Evolutionary conservation across 306 rosid species (phyloP).

Genomic region (Myrica gale): DNA sequence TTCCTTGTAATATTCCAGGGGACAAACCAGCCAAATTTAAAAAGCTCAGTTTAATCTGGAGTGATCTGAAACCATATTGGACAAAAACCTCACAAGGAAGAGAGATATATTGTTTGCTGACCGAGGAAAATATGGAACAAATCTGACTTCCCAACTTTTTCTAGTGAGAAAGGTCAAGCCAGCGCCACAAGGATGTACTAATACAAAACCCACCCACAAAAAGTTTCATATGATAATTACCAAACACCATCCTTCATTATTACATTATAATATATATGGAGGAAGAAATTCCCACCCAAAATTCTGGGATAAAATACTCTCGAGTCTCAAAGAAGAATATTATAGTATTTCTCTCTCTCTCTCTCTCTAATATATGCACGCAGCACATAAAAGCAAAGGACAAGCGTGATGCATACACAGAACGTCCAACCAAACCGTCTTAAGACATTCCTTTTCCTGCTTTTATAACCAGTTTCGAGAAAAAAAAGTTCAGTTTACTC

Average conservation of each 20-base stretch:
- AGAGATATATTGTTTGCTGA: neutral
- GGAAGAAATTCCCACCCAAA: slow-evolving; percentile 33
- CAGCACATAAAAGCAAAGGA: slow-evolving; percentile 33
- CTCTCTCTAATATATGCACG: slow-evolving; percentile 14
- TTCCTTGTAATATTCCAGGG: neutral
- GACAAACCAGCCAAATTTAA: no score
- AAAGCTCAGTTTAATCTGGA: neutral
- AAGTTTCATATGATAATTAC: slow-evolving; percentile 15
- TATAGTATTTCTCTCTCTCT: neutral
- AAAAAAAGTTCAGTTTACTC: slow-evolving; percentile 15
- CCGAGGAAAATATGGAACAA: neutral
- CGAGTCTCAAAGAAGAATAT: slow-evolving; percentile 19
- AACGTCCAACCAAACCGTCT: slow-evolving; percentile 36
- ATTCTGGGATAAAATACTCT: slow-evolving; percentile 17
- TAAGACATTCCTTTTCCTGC: slow-evolving; percentile 37
- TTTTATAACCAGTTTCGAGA: slow-evolving; percentile 33
- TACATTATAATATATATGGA: slow-evolving; percentile 7
- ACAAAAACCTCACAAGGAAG: neutral
- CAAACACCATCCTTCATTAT: slow-evolving; percentile 5
- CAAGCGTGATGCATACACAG: slow-evolving; percentile 29
- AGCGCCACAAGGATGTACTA: neutral
- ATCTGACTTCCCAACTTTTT: neutral
- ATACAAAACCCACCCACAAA: slow-evolving; percentile 26
- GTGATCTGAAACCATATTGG: neutral
- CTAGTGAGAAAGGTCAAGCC: slow-evolving; percentile 1